Base-by-base conservation (phyloP, 2,329 filamentous ascomycete species). In the Camillea tinctor region DNA sequence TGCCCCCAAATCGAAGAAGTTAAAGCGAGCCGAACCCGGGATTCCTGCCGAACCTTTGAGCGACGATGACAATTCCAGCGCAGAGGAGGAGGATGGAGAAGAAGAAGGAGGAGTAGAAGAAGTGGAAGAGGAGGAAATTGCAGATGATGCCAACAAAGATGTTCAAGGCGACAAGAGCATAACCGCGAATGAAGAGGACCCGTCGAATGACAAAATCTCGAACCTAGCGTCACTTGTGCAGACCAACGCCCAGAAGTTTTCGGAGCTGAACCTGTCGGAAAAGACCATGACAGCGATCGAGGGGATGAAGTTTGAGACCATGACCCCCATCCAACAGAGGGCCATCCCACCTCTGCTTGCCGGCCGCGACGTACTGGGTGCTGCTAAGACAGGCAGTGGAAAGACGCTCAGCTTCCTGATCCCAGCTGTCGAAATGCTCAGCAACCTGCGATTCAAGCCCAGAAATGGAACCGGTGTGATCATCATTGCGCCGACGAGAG, bases 381-480 rank as follows among this genome's bases (percentile, higher is more conserved):
- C 94, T 30, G 95, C 95, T 55, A 98, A 98, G 79, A 93, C 90
- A 1, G 90, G 90, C 19, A 96, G 92, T 21, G 95, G 95, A 73
- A 99, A 99, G 81, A 99, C 95, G 0, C 78, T 98, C 62, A 90
- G 94, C 2, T 99, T 99, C 78, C 81, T 99, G 63, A 93, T 98
- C 60, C 95, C 95, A 19, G 93, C 93, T 1, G 84, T 98, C 48
- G 95, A 98, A 79, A 96, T 97, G 88, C 84, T 99, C 62, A 88
- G 88, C 72, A 88, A 93, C 17, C 83, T 99, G 69, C 87, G 90
- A 64, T 98, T 97, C 84, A 98, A 98, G 81, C 94, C 70, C 15
- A 68, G 94, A 72, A 97, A 97, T 75, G 94, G 90, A 63, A 94
- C 92, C 53, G 95, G 95, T 71, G 94, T 94, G 58, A 90, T 98